Base-by-base conservation (phyloP, 2,329 filamentous ascomycete species). In the Venturia aucupariae region DNA sequence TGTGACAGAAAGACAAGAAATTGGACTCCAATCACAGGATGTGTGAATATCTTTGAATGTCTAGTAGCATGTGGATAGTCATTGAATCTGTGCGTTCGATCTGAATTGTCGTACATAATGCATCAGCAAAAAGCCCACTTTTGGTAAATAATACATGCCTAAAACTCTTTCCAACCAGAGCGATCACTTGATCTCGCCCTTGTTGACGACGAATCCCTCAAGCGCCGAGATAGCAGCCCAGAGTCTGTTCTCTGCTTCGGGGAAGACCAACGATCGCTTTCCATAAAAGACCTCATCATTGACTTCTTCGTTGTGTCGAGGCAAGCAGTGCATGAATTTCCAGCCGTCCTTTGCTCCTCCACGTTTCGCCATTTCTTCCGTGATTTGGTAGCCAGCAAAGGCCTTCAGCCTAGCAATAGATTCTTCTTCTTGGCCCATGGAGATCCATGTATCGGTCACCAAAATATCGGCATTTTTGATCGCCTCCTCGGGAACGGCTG, bases 311-410 rank as follows among this genome's bases (percentile, higher is more conserved):
- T 85, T 84, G 73, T 99, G 92, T 67, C 94, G 85, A 17, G 94
- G 94, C 66, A 99, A 78, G 75, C 94, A 99, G 80, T 99, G 94
- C 94, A 99, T 97, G 75, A 99, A 99, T 76, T 90, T 92, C 94
- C 94, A 99, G 67, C 84, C 84, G 17, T 88, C 81, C 75, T 94
- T 96, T 51, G 94, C 94, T 24, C 91, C 92, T 54, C 92, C 92
- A 61, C 87, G 83, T 76, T 87, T 84, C 1, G 92, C 93, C 69
- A 99, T 80, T 54, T 94, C 90, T 60, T 87, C 84, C 2, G 93
- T 97, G 72, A 99, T 89, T 75, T 97, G 93, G 77, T 92, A 99
- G 17, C 93, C 92, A 38, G 84, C 83, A 74, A 99, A 99, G 2
- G 86, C 91, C 72, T 87, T 84, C 66, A 97, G 75, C 61, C 90